Conservation (phyloP, 129 eudicot genomes). For the sunflower (Helianthus annuus) region DNA sequence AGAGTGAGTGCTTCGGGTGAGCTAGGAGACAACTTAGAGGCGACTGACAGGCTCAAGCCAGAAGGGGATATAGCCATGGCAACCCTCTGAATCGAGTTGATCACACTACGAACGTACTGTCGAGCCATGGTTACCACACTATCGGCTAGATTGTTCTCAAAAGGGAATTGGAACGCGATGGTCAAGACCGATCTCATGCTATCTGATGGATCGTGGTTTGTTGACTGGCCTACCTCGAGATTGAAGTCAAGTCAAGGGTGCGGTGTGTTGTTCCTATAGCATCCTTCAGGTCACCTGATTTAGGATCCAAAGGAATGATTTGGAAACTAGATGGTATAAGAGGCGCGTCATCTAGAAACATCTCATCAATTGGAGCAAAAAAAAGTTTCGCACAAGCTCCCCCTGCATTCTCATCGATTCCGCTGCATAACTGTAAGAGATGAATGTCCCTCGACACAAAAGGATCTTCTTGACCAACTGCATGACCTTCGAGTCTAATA, state of each 20-base stretch:
- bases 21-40: constrained; percentile 66
- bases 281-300: constrained; percentile 70
- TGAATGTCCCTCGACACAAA: constrained; percentile 76
- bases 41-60: constrained; percentile 54
- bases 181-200: constrained; percentile 74
- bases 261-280: constrained; percentile 47
- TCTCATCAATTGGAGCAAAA: constrained; percentile 95
- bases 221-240: constrained; percentile 82
- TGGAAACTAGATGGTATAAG: constrained; percentile 93
- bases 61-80: constrained; percentile 94
- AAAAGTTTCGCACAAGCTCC: constrained; percentile 94
- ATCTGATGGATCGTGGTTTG: constrained; percentile 46
- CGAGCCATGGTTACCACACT: constrained; percentile 96
- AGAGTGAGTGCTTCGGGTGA: constrained; percentile 92
- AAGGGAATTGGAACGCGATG: constrained; percentile 94
- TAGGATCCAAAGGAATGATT: constrained; percentile 80
- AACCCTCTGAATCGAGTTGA: constrained; percentile 91
- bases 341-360: constrained; percentile 93
- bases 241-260: constrained; percentile 90
- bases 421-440: constrained; percentile 92
- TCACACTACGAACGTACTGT: constrained; percentile 88
- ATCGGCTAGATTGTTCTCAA: constrained; percentile 76
- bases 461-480: constrained; percentile 77
- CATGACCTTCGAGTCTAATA: constrained; percentile 87
- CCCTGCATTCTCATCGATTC: constrained; percentile 83